Percentiles rank a stretch among this genome's conserved stretches.
Evolutionary conservation across 2,329 filamentous ascomycete species (phyloP).

Genomic region (Ceratocystis eucalypticola): DNA sequence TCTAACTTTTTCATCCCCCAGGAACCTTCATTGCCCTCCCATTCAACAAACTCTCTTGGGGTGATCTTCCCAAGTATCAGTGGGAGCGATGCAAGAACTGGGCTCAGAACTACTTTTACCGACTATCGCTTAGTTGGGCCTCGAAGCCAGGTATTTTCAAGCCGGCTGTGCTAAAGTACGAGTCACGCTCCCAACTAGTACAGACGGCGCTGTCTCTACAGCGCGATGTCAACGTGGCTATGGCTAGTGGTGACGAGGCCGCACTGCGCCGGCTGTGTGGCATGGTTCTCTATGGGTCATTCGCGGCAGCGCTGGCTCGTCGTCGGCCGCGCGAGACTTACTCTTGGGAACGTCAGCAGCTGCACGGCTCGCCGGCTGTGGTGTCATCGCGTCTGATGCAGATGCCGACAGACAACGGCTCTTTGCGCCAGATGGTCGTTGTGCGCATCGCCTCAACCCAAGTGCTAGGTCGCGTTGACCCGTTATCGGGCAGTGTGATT

Average conservation of each 20-base stretch:
- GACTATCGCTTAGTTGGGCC: slow-evolving; percentile 31
- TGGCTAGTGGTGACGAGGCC: slow-evolving; percentile 43
- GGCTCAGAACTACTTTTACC: slow-evolving; percentile 25
- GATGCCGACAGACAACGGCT: slow-evolving; percentile 30
- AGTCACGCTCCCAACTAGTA: slow-evolving; percentile 30
- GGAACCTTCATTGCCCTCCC: slow-evolving; percentile 38
- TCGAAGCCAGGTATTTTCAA: slow-evolving; percentile 34
- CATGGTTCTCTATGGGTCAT: slow-evolving; percentile 36
- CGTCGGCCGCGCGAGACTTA: slow-evolving; percentile 35
- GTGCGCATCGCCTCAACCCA: slow-evolving; percentile 47
- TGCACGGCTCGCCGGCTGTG: slow-evolving; percentile 34
- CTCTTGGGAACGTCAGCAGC: slow-evolving; percentile 39
- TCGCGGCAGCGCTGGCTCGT: slow-evolving; percentile 40
- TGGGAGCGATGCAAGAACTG: slow-evolving; percentile 29
- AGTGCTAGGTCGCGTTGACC: slow-evolving; percentile 33
- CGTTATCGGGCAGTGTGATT: slow-evolving; percentile 29
- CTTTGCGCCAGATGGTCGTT: slow-evolving; percentile 43
- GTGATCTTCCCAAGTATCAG: slow-evolving; percentile 29
- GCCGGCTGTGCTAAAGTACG: slow-evolving; percentile 33
- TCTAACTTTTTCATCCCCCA: slow-evolving; percentile 21
- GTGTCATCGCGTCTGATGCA: slow-evolving; percentile 41
- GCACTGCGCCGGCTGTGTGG: slow-evolving; percentile 42
- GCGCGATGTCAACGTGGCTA: slow-evolving; percentile 44
- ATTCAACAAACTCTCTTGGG: slow-evolving; percentile 21
- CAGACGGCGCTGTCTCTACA: slow-evolving; percentile 47